Evolutionary conservation across 768 basidiomycete species (phyloP).

Genomic region (Coprinopsis marcescibilis): DNA sequence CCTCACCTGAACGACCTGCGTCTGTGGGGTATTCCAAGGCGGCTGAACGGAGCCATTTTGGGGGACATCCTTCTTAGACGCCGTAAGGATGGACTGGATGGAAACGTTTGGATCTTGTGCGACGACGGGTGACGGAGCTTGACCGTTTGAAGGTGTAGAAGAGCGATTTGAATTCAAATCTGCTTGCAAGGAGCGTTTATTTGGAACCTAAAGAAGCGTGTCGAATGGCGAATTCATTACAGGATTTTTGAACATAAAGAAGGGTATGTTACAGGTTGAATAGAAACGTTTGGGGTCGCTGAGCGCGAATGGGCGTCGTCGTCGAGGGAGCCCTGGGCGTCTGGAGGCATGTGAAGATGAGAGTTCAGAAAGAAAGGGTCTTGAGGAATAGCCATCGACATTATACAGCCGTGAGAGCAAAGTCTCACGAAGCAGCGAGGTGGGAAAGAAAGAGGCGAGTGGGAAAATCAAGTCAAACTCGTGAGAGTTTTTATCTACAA

Average conservation of each 20-base stretch:
- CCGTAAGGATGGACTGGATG: slow-evolving; percentile 48
- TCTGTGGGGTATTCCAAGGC: slow-evolving; percentile 29
- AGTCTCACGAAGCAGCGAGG: slow-evolving; percentile 35
- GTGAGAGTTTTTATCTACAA: too few relatives aligned
- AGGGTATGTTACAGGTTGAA: slow-evolving; percentile 28
- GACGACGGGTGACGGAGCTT: slow-evolving; percentile 20
- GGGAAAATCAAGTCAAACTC: too few relatives aligned
- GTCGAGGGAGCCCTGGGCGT: slow-evolving; percentile 16
- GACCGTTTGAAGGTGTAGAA: slow-evolving; percentile 23
- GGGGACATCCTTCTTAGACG: slow-evolving; percentile 38
- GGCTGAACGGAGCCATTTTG: slow-evolving; percentile 38
- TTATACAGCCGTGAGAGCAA: slow-evolving; percentile 42
- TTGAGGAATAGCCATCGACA: slow-evolving; percentile 29
- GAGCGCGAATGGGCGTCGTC: slow-evolving; percentile 16
- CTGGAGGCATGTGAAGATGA: slow-evolving; percentile 36
- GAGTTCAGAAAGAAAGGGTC: slow-evolving; percentile 42
- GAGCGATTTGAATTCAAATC: slow-evolving; percentile 19
- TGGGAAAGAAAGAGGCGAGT: slow-evolving; percentile 22
- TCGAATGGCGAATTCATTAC: slow-evolving; percentile 20
- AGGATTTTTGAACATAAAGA: slow-evolving; percentile 18
- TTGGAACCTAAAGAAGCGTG: slow-evolving; percentile 24
- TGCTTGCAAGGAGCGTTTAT: slow-evolving; percentile 17
- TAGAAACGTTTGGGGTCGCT: slow-evolving; percentile 18
- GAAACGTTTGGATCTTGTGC: slow-evolving; percentile 39
- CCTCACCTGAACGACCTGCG: slow-evolving; percentile 19